phyloP scores from a whole-genome alignment of 371 early-diverging fungal genomes.

The Cladochytrium tenue region DNA sequence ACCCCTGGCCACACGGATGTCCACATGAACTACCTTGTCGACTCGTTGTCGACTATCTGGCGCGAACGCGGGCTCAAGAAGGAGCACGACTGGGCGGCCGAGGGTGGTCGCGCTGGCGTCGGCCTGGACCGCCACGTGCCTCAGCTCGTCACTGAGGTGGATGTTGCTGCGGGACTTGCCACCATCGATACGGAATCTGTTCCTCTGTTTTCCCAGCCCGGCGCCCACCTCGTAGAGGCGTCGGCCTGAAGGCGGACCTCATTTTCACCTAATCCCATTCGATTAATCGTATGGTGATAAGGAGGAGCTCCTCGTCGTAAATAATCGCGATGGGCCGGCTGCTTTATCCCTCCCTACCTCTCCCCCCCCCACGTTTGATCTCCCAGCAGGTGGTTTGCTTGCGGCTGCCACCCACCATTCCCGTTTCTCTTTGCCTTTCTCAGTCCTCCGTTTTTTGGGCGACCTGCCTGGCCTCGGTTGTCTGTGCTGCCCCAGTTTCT shows the following conservation, averaged over 20 bases:
- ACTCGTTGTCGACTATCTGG: conserved; percentile 87
- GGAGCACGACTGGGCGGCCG: conserved; percentile 79
- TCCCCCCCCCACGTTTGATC: neutral
- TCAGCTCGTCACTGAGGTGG: conserved; percentile 34
- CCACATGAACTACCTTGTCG: conserved; percentile 82
- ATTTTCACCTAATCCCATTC: too few species aligned
- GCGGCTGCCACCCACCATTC: too few species aligned
- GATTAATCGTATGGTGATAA: too few species aligned
- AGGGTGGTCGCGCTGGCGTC: conserved; percentile 89
- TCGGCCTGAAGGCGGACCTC: neutral
- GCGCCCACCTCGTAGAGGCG: neutral
- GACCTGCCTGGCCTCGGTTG: too few species aligned
- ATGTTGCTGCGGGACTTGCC: neutral
- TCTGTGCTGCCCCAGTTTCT: too few species aligned
- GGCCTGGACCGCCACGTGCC: conserved; percentile 47
- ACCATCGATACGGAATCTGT: neutral
- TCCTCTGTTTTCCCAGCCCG: neutral
- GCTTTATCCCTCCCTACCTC: neutral
- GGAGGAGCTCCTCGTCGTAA: neutral
- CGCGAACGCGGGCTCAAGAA: conserved; percentile 77
- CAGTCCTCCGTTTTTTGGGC: too few species aligned
- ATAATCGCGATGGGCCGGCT: neutral
- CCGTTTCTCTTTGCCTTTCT: neutral
- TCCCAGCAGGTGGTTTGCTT: neutral
- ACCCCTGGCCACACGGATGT: conserved; percentile 86